Percentiles rank a stretch among this genome's conserved stretches.
phyloP scores from a whole-genome alignment of 352 stramenopile species.

The Pythium brassicae region DNA sequence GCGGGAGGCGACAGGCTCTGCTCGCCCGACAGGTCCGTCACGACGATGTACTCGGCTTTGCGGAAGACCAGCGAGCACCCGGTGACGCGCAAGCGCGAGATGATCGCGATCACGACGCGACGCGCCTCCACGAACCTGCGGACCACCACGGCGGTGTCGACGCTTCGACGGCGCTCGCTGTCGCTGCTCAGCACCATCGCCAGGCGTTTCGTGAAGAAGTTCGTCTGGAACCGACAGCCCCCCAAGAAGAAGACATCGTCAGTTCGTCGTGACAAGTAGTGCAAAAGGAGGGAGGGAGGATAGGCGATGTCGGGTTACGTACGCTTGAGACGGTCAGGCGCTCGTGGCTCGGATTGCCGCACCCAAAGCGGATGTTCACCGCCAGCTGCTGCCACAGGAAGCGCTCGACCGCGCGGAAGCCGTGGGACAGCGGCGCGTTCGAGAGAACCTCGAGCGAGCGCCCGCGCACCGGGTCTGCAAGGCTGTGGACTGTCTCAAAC shows the following conservation, averaged over 20 bases:
- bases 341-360: neutral
- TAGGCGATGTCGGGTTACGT: too few relatives aligned
- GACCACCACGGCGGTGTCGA: neutral
- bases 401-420: neutral
- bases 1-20: too few relatives aligned
- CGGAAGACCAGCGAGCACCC: neutral
- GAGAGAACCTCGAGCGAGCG: neutral
- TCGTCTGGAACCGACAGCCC: too few relatives aligned
- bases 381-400: slow-evolving; percentile 1
- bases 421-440: slow-evolving; percentile 1
- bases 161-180: neutral
- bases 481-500: neutral
- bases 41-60: slow-evolving; percentile 1
- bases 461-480: neutral
- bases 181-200: neutral
- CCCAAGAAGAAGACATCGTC: too few relatives aligned
- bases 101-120: neutral
- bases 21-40: neutral
- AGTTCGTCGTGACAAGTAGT: too few relatives aligned
- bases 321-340: too few relatives aligned
- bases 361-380: neutral
- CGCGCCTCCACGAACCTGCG: neutral
- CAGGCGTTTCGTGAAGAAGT: neutral
- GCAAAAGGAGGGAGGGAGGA: too few relatives aligned
- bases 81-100: neutral